Percentiles rank a stretch among this genome's conserved stretches.
Conservation (phyloP, 352 stramenopile genomes). For the Salisapilia sapeloensis region DNA sequence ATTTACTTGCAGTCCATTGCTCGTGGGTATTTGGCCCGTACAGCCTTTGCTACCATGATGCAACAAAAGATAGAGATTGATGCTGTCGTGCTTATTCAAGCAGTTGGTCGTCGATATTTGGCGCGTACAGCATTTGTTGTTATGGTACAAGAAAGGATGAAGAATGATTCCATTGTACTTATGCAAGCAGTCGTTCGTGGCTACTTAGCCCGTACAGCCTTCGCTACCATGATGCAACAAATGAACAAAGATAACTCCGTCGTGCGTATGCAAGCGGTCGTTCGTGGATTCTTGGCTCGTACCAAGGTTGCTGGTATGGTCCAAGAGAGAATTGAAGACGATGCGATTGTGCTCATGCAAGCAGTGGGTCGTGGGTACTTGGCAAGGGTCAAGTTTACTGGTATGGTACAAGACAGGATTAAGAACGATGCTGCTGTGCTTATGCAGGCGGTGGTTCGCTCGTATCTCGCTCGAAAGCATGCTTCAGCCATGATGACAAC, state of each 20-base stretch:
- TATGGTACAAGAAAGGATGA: conserved; percentile 1
- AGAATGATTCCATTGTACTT: not conserved
- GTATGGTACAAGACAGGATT: not conserved
- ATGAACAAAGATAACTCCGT: not conserved
- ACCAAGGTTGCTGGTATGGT: conserved; percentile 1
- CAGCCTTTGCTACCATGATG: not conserved
- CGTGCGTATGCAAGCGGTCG: not conserved
- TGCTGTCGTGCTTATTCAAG: not conserved
- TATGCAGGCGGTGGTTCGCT: conserved; percentile 1
- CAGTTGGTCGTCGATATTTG: not conserved
- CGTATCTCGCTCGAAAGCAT: not conserved
- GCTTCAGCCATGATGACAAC: conserved; percentile 1
- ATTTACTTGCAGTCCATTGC: conserved; percentile 1
- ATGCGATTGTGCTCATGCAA: not conserved
- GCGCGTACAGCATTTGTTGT: not conserved
- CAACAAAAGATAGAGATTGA: not conserved
- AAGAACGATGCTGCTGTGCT: not conserved
- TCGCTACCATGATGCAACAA: not conserved
- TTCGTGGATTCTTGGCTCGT: conserved; percentile 1
- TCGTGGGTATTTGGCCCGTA: not conserved
- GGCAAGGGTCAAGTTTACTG: not conserved
- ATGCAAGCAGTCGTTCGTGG: not conserved
- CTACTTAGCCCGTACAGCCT: not conserved
- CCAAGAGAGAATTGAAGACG: conserved; percentile 1
- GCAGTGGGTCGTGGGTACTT: not conserved